Conservation (phyloP, 768 basidiomycete genomes). For the Hortiboletus flavorubellus region DNA sequence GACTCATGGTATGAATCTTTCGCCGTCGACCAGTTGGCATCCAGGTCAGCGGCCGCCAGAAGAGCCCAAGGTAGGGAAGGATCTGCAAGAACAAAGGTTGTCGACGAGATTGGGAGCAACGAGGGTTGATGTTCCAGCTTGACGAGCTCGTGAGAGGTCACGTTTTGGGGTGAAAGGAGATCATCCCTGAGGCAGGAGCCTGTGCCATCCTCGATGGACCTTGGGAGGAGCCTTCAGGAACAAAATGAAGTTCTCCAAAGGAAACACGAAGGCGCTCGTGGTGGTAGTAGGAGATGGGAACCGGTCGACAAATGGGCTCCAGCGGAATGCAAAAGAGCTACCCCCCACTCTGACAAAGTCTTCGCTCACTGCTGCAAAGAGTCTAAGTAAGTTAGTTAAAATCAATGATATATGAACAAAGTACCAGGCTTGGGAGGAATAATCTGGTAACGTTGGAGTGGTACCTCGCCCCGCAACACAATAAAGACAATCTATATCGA, state of each 20-base stretch:
- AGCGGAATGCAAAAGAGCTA: conserved; percentile 39
- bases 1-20: not conserved
- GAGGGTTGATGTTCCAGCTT: conserved; percentile 51
- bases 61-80: conserved; percentile 27
- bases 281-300: conserved; percentile 43
- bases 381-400: conserved; percentile 43
- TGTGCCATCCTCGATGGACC: conserved; percentile 37
- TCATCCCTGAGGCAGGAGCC: conserved; percentile 52
- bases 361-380: conserved; percentile 48
- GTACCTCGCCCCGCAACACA: conserved; percentile 65
- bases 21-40: too few relatives aligned
- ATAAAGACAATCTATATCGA: conserved; percentile 66
- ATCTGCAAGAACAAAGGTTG: conserved; percentile 46
- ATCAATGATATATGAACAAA: conserved; percentile 59
- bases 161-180: conserved; percentile 38
- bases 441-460: conserved; percentile 52
- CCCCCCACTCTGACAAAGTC: conserved; percentile 63
- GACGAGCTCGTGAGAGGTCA: conserved; percentile 44
- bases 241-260: not conserved
- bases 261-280: too few relatives aligned
- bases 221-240: not conserved
- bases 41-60: not conserved
- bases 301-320: conserved; percentile 52
- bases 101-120: conserved; percentile 8
- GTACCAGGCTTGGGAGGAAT: conserved; percentile 40